Base-by-base conservation (phyloP, 2,329 filamentous ascomycete species). In the Pestalotiopsis sp. region DNA sequence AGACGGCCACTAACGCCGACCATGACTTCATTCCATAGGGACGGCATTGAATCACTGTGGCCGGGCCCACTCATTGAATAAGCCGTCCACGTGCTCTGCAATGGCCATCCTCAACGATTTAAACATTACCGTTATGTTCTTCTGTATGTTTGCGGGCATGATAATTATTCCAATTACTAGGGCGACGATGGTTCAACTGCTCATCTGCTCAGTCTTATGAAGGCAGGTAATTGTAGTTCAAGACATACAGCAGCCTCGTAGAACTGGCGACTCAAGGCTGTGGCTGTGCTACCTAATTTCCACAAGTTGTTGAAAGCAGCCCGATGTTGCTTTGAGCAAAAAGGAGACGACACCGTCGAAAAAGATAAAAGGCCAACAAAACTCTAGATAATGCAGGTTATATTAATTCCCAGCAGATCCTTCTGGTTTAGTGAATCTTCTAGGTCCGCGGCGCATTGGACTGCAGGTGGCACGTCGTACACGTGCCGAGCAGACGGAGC, bases 21-120 rank as follows among this genome's bases (percentile, higher is more conserved):
- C 63, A 66, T 57, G 63, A 66, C 63, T 66, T 66, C 63, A 66
- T 66, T 9, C 20, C 61, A 20, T 11, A 25, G 7, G 41, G n/a
- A 13, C 12, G 27, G n/a, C 13, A 12, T 12, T 49, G 61, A 38
- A 49, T 45, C 61, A 31, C 49, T 64, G 39, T 64, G 61, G 61
- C 31, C 31, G 31, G 7, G 31, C 31, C 31, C 31, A 36, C 31
- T 36, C 31, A 7, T 36, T 9, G 31, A 36, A 36, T 36, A 36
- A 36, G 31, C 31, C 31, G 31, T 9, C 31, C 31, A 36, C 31
- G 31, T 36, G 31, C 31, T 36, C 31, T 36, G 31, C 31, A 36
- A 36, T 36, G 31, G 31, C 31, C 9, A 3, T 36, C 31, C 31
- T 36, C 31, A 36, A 36, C 31, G 31, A 9, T 36, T 9, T 36